Evolutionary conservation across 306 rosid species (phyloP), one percentile per base, ranked within the genome.

Genomic region (Quercus berberidifolia): DNA sequence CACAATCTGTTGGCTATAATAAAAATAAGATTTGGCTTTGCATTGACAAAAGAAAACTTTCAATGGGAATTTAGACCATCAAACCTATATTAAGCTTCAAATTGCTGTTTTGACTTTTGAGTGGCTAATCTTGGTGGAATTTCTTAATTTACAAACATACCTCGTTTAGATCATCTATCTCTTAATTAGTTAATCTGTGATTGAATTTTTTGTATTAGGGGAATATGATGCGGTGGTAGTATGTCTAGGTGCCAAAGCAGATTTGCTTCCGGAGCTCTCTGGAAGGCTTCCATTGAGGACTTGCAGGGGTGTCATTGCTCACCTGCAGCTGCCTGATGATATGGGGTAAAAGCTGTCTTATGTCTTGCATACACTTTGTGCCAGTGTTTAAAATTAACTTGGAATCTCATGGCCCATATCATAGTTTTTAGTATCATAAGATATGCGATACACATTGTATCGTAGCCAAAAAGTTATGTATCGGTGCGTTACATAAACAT

Each of bases 271-370:
- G 51, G 98, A 95, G 81, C 89, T 95, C 71, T 79, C 90, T 46
- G 97, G 98, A 83, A 90, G 80, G 88, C 93, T 95, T 87, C 99
- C 98, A 63, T 81, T 95, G 85, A 91, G 98, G 83, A 90, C 93
- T 13, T 91, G 99, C 73, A 87, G 99, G 78, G 99, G 99, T 75
- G 92, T 95, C 10, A 90, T 92, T 84, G 91, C 91, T 19, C 91
- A 95, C 59, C 78, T 95, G 73, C 87, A 87, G 86, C 88, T 87
- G 38, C 91, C 91, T 73, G 83, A 88, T 67, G 79, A 86, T 80
- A 81, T 35, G 41, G 74, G 91, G 99, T 95, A 82, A 78, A 59
- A 23, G 25, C 76, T 55, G 55, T 55, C 21, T 49, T 74, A 46
- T 55, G 33, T 70, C 63, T 64, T 57, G 43, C 55, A 19, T 73